Evolutionary conservation across 2,329 filamentous ascomycete genomes (phyloP).

Genomic region (Pseudopithomyces chartarum): DNA sequence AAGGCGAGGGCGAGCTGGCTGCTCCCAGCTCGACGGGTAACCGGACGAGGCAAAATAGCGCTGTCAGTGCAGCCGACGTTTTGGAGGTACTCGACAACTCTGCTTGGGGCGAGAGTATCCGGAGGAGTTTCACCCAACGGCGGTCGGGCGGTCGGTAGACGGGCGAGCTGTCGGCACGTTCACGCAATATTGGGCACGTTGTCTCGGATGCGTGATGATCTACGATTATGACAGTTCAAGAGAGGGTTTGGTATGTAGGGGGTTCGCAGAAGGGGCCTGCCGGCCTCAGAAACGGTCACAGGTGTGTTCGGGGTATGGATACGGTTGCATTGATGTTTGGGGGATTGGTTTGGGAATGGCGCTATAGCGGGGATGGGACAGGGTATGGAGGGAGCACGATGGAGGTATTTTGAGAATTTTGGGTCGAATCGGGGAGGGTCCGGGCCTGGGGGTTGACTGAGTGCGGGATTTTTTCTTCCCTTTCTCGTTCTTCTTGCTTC

Average conservation of each 20-base stretch:
- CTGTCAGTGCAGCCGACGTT: constrained; percentile 76
- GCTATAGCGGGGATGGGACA: constrained; percentile 6
- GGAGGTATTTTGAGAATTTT: constrained; percentile 7
- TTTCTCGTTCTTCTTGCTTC: constrained; percentile 4
- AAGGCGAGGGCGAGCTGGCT: constrained; percentile 32
- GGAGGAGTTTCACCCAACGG: constrained; percentile 78
- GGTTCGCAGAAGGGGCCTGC: constrained; percentile 13
- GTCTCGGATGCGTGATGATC: constrained; percentile 22
- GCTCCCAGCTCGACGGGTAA: constrained; percentile 49
- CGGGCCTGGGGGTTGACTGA: too few species aligned
- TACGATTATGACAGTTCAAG: constrained; percentile 20
- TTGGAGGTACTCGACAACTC: constrained; percentile 86
- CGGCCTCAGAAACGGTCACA: constrained; percentile 27
- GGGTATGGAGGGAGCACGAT: constrained; percentile 1
- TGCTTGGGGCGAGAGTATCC: constrained; percentile 90
- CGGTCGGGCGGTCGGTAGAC: constrained; percentile 40
- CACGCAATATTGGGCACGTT: neutral
- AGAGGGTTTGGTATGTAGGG: constrained; percentile 14
- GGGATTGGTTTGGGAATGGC: constrained; percentile 14
- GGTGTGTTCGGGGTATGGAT: constrained; percentile 21
- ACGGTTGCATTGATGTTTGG: constrained; percentile 42
- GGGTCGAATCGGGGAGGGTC: too few species aligned
- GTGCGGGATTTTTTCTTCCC: too few species aligned
- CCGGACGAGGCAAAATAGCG: constrained; percentile 68
- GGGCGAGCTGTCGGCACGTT: constrained; percentile 1